Evolutionary conservation across 768 basidiomycete genomes (phyloP).

Genomic region (Phylloporus sp.): DNA sequence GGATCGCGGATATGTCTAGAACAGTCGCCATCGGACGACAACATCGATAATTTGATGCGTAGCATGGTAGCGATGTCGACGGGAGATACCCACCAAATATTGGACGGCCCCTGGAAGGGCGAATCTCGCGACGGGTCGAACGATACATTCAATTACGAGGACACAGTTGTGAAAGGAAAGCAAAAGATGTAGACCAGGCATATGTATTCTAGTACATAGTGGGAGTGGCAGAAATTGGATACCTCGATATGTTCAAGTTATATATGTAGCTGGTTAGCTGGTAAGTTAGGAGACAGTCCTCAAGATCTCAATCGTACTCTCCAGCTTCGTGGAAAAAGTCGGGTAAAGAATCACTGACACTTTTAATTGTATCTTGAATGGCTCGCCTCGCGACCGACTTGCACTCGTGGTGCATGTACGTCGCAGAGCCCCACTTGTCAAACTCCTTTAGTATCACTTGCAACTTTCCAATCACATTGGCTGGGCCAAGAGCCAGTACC

Average conservation of each 20-base stretch:
- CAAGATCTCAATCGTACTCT: constrained; percentile 30
- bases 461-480: constrained; percentile 65
- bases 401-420: constrained; percentile 80
- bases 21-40: constrained; percentile 31
- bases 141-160: constrained; percentile 21
- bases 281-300: background rate
- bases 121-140: constrained; percentile 2
- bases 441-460: constrained; percentile 61
- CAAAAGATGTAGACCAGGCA: constrained; percentile 15
- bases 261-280: too few species aligned
- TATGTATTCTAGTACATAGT: background rate
- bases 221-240: background rate
- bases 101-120: constrained; percentile 31
- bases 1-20: constrained; percentile 35
- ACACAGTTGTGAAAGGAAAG: constrained; percentile 27
- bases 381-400: constrained; percentile 51
- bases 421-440: constrained; percentile 63
- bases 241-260: too few species aligned
- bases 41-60: constrained; percentile 39
- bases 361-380: constrained; percentile 51
- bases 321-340: constrained; percentile 51
- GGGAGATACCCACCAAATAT: constrained; percentile 9
- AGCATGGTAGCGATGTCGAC: constrained; percentile 35
- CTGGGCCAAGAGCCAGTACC: constrained; percentile 53
- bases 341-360: constrained; percentile 53